Evolutionary conservation across 2,329 filamentous ascomycete species (phyloP).

Genomic region (Chaetomium sp.): DNA sequence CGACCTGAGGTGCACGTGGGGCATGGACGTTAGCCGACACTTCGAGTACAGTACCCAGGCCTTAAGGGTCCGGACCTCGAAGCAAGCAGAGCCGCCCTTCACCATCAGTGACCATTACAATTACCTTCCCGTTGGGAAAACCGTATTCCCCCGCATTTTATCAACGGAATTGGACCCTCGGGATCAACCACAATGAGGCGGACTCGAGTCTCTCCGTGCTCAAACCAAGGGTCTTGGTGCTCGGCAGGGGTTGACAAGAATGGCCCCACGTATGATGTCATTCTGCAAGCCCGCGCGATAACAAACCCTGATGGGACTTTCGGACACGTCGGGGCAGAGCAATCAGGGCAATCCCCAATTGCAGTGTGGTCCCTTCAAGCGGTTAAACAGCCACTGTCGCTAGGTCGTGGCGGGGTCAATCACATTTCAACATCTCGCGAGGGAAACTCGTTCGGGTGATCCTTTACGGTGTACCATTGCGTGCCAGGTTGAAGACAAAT

Average conservation of each 20-base stretch:
- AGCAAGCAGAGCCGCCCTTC: not conserved
- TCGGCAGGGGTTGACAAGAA: not conserved
- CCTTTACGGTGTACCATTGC: no score
- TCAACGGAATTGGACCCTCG: not conserved
- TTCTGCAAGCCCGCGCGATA: not conserved
- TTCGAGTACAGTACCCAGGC: slow-evolving; percentile 4
- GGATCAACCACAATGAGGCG: not conserved
- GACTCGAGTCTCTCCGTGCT: no score
- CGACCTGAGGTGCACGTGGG: not conserved
- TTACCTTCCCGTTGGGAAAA: not conserved
- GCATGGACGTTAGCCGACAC: not conserved
- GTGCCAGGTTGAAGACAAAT: no score
- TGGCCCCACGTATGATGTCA: slow-evolving; percentile 19
- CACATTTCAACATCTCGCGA: no score
- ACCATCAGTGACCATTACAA: not conserved
- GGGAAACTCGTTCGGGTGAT: no score
- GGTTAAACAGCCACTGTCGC: no score
- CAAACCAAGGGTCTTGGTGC: not conserved
- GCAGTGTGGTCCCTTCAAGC: no score
- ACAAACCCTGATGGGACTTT: no score
- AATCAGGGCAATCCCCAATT: no score
- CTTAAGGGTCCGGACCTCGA: not conserved
- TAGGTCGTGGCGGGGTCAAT: no score
- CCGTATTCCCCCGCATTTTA: not conserved
- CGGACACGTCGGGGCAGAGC: no score